Evolutionary conservation across 148 eudicot genomes (phyloP).

Genomic region (Vaccinium myrtillus): DNA sequence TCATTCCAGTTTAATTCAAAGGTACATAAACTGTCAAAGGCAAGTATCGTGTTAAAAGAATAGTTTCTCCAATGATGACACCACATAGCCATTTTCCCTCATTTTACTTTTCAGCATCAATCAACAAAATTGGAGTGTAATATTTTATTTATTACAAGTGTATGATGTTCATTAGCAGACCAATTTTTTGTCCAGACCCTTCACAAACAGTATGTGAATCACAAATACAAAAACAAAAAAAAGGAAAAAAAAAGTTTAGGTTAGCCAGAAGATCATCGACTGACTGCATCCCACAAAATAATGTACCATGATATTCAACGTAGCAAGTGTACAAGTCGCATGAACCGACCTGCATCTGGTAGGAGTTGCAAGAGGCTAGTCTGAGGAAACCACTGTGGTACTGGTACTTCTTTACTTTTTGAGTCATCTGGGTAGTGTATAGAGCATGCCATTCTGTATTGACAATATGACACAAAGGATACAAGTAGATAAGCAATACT

Average conservation of each 20-base stretch:
- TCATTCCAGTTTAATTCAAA: too few species aligned
- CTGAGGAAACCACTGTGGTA: constrained; percentile 62
- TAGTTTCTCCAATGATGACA: not conserved
- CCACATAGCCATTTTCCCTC: not conserved
- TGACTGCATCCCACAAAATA: not conserved
- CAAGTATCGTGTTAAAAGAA: too few species aligned
- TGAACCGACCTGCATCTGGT: constrained; percentile 53
- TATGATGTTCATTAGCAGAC: not conserved
- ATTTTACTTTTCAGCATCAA: not conserved
- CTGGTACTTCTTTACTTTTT: constrained; percentile 70
- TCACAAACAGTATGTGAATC: not conserved
- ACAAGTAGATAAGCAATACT: not conserved
- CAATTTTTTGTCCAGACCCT: not conserved
- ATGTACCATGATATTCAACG: not conserved
- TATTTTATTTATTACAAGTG: not conserved
- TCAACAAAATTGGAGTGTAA: not conserved
- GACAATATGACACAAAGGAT: constrained; percentile 4
- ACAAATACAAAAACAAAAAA: not conserved
- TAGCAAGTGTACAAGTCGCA: not conserved
- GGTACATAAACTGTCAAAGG: too few species aligned
- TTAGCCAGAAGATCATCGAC: not conserved
- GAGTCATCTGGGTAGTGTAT: constrained; percentile 61
- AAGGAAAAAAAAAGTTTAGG: not conserved
- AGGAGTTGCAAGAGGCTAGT: constrained; percentile 46
- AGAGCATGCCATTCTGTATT: constrained; percentile 65